Base-by-base conservation (phyloP, 257 asterid genomes). In the Craterostigma plantagineum region DNA sequence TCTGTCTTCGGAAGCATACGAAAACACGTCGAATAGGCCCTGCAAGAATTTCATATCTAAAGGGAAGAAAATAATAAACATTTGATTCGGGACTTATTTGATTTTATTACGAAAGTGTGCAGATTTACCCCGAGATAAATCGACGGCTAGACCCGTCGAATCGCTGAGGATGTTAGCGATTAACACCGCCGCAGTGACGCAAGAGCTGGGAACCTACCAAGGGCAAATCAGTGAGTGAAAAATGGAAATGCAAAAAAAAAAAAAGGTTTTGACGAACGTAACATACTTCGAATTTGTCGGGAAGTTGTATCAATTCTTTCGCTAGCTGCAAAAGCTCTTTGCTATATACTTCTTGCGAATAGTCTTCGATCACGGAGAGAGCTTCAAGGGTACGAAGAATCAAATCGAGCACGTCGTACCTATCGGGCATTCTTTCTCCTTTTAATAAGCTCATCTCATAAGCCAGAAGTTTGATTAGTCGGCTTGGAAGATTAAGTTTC, bases 301-400 rank as follows among this genome's bases (percentile, higher is more conserved):
- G 94, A 53, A 68, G 71, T 53, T 70, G 59, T 51, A 83, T 68
- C 39, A 90, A 66, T 55, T 75, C 73, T 50, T 55, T 60, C 30
- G 70, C 78, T 42, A 70, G 71, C 47, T 57, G 66, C 65, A 74
- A 54, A 12, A 77, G 79, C 63, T 70, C 75, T 52, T 54, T 71
- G 53, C 57, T 75, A 43, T 42, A 76, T 35, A 79, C 52, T 45
- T 65, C 72, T 48, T 63, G 57, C 16, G 91, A 77, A 55, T 63
- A 79, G 16, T 70, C 65, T 63, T 83, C 91, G 43, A 58, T 52
- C 30, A 58, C 64, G 17, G 95, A 79, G 59, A 90, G 70, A 50
- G 85, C 91, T 73, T 79, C 94, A 63, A 83, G 50, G 43, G 94
- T 58, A 37, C 76, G 79, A 61, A 90, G 79, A 63, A 83, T 64